A percentile compares a stretch with the other conserved stretches of the same genome.
Evolutionary conservation across 371 early-diverging fungal genomes (phyloP).

Genomic region (Mucor irregularis): DNA sequence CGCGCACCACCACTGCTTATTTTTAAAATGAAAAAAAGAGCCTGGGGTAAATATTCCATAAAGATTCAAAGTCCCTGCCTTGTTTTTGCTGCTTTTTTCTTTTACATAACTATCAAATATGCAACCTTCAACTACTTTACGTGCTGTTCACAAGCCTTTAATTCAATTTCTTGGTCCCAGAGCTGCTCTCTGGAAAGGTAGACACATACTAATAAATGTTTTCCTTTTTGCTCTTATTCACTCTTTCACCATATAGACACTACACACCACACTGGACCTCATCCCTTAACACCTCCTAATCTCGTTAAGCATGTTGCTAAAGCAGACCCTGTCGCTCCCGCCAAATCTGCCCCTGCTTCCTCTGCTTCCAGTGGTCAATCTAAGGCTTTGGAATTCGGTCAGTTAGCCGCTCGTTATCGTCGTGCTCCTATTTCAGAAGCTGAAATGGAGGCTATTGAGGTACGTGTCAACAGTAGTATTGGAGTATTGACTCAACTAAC

Average conservation of each 20-base stretch:
- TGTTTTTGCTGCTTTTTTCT: constrained; percentile 1
- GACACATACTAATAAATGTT: neutral
- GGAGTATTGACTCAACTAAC: neutral
- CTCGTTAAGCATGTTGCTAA: constrained; percentile 49
- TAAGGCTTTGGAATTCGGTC: constrained; percentile 35
- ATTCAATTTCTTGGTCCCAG: constrained; percentile 54
- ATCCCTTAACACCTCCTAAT: constrained; percentile 49
- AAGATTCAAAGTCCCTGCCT: neutral
- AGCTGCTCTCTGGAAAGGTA: constrained; percentile 50
- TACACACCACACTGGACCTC: constrained; percentile 44
- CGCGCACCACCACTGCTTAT: too few relatives aligned
- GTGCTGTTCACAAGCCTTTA: constrained; percentile 50
- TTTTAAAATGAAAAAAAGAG: too few relatives aligned
- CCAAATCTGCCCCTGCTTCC: constrained; percentile 12
- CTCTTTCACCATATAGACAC: constrained; percentile 34
- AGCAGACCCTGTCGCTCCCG: constrained; percentile 5
- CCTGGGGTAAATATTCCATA: constrained; percentile 1
- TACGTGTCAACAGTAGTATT: constrained; percentile 12
- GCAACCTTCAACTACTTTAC: constrained; percentile 39
- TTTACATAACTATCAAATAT: constrained; percentile 19
- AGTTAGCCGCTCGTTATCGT: constrained; percentile 41
- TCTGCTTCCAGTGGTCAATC: constrained; percentile 3
- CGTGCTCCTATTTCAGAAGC: constrained; percentile 38
- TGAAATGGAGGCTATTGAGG: constrained; percentile 57
- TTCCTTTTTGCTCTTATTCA: too few relatives aligned